A percentile compares a stretch with the other conserved stretches of the same genome.
Evolutionary conservation across 2,329 filamentous ascomycete genomes (phyloP).

Genomic region (Rhynchosporium agropyri): DNA sequence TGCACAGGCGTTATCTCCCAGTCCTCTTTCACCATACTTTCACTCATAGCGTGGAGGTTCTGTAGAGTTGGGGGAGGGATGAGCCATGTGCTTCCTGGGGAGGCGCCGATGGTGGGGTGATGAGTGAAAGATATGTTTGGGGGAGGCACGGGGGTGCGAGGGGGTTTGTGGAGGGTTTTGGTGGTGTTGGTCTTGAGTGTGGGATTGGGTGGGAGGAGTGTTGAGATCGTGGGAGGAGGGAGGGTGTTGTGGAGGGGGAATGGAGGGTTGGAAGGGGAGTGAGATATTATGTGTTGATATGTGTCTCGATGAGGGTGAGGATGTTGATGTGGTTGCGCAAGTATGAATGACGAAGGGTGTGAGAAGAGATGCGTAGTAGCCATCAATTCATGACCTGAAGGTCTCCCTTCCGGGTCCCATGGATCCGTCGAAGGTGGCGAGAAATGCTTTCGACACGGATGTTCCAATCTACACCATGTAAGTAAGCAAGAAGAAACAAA

Average conservation of each 20-base stretch:
- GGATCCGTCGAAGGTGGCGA: constrained; percentile 11
- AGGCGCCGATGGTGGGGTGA: neutral
- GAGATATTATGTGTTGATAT: no score
- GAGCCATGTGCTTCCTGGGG: constrained; percentile 9
- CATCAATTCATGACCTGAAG: constrained; percentile 38
- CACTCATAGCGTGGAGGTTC: constrained; percentile 31
- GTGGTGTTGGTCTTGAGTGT: no score
- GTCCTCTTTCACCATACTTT: constrained; percentile 31
- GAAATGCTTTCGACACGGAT: constrained; percentile 38
- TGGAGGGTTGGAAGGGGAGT: no score
- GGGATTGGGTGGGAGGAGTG: no score
- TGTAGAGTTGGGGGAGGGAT: constrained; percentile 19
- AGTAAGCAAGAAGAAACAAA: neutral
- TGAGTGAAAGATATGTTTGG: neutral
- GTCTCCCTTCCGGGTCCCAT: constrained; percentile 22
- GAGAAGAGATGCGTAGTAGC: constrained; percentile 35
- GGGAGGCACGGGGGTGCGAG: neutral
- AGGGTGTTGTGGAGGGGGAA: no score
- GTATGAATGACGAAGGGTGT: constrained; percentile 22
- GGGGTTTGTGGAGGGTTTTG: neutral
- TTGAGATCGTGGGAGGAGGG: no score
- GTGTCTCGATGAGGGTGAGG: constrained; percentile 25
- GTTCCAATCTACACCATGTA: constrained; percentile 31
- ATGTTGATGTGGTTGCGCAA: constrained; percentile 23
- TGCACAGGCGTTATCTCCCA: constrained; percentile 41